Evolutionary conservation across 306 rosid genomes (phyloP).

Genomic region (Canavalia gladiata): DNA sequence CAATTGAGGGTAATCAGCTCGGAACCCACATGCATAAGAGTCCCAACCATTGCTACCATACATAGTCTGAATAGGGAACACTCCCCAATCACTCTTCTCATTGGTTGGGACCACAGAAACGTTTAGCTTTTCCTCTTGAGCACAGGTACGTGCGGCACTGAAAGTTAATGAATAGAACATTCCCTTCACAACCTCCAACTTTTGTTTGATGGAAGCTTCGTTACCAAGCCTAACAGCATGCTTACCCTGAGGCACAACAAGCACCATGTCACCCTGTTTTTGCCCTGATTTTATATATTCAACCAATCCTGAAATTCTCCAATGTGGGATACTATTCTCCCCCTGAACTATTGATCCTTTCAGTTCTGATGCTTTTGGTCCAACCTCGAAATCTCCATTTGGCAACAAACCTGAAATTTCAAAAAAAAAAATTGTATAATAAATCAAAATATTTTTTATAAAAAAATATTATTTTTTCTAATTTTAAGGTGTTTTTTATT

Average conservation of each 20-base stretch:
- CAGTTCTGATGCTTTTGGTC: constrained; percentile 61
- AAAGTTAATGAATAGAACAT: constrained; percentile 64
- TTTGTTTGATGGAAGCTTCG: constrained; percentile 69
- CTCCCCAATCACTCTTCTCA: constrained; percentile 61
- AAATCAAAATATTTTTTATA: too few species aligned
- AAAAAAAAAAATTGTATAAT: too few species aligned
- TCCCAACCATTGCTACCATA: constrained; percentile 75
- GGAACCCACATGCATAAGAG: constrained; percentile 63
- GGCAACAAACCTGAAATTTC: constrained; percentile 64
- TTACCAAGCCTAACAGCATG: constrained; percentile 71
- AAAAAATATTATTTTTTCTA: too few species aligned
- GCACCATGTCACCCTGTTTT: constrained; percentile 76
- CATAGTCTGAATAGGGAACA: constrained; percentile 69
- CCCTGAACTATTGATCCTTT: constrained; percentile 56
- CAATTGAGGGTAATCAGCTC: constrained; percentile 46
- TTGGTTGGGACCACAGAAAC: constrained; percentile 57
- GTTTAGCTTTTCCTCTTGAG: constrained; percentile 69
- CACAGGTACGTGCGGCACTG: constrained; percentile 70
- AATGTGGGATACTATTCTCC: constrained; percentile 56
- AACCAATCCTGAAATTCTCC: constrained; percentile 66
- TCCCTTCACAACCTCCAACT: constrained; percentile 53
- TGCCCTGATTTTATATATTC: constrained; percentile 79
- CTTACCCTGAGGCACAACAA: constrained; percentile 64
- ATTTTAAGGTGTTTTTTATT: too few species aligned
- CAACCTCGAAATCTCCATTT: constrained; percentile 64